phyloP scores from a whole-genome alignment of 1,284 basidiomycete species.

The Inonotus obliquus region DNA sequence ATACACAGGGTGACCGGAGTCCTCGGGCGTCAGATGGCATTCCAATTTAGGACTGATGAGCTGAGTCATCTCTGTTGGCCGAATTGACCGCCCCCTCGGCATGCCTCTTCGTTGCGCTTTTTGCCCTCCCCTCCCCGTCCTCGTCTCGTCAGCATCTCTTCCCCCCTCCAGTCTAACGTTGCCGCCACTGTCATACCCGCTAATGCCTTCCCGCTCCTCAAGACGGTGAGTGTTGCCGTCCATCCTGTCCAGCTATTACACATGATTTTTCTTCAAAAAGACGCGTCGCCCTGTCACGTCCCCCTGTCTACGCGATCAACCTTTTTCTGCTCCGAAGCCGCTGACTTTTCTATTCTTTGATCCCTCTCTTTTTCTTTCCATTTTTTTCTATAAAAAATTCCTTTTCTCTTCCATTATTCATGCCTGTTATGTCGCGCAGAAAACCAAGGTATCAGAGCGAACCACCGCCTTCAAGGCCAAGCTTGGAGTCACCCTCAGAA shows the following conservation, averaged over 20 bases:
- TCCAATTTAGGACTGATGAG: background rate
- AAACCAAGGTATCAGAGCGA: constrained; percentile 14
- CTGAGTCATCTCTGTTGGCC: background rate
- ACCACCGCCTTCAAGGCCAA: background rate
- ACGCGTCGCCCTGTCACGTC: background rate
- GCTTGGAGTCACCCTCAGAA: background rate
- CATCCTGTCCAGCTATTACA: background rate
- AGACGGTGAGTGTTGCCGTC: background rate
- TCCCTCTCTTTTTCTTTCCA: background rate
- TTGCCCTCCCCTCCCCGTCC: background rate
- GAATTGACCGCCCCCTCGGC: background rate
- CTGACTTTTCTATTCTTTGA: constrained; percentile 8
- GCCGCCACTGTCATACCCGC: background rate
- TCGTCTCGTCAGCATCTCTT: no score
- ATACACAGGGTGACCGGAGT: constrained; percentile 1
- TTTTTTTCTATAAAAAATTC: background rate
- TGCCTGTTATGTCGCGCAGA: background rate
- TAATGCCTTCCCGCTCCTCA: background rate
- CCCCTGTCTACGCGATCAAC: background rate
- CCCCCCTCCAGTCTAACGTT: background rate
- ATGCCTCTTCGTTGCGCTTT: background rate
- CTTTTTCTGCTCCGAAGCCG: constrained; percentile 16
- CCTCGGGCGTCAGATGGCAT: background rate
- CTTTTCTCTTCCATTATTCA: background rate
- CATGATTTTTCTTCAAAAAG: background rate